Evolutionary conservation across 2,329 filamentous ascomycete genomes (phyloP).

Genomic region (Teratosphaeria zuluensis): DNA sequence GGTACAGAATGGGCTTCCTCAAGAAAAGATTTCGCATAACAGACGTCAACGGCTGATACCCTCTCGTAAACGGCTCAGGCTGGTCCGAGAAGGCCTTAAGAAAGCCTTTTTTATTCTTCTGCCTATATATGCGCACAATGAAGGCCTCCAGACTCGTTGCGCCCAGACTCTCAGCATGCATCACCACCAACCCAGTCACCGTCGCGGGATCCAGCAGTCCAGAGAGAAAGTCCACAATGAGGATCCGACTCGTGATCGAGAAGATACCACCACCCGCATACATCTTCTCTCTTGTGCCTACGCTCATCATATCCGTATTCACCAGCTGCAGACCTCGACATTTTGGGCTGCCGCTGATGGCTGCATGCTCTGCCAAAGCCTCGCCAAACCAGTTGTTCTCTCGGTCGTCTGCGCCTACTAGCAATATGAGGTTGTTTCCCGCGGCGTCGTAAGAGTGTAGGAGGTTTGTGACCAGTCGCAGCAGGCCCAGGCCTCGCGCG

Average conservation of each 20-base stretch:
- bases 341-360: constrained; percentile 71
- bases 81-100: constrained; percentile 93
- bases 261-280: constrained; percentile 84
- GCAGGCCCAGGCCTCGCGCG: constrained; percentile 80
- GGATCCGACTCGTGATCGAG: constrained; percentile 88
- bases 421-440: constrained; percentile 81
- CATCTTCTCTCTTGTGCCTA: constrained; percentile 80
- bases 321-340: constrained; percentile 82
- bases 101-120: constrained; percentile 89
- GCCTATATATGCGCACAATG: constrained; percentile 84
- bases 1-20: constrained; percentile 80
- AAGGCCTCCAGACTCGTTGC: constrained; percentile 90
- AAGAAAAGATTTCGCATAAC: constrained; percentile 92
- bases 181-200: constrained; percentile 74
- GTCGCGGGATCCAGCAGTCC: constrained; percentile 69
- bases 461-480: constrained; percentile 89
- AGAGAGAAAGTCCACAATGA: constrained; percentile 90
- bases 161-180: constrained; percentile 79
- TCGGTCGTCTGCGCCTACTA: constrained; percentile 81
- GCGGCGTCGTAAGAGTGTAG: constrained; percentile 94
- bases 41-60: constrained; percentile 76
- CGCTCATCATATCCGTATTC: constrained; percentile 88
- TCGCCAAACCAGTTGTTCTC: constrained; percentile 98
- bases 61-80: constrained; percentile 79
- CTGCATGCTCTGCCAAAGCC: constrained; percentile 88